Evolutionary conservation across 2,329 filamentous ascomycete species (phyloP), one percentile per base, ranked within the genome.

Genomic region (Alternaria hordeiaustralica): DNA sequence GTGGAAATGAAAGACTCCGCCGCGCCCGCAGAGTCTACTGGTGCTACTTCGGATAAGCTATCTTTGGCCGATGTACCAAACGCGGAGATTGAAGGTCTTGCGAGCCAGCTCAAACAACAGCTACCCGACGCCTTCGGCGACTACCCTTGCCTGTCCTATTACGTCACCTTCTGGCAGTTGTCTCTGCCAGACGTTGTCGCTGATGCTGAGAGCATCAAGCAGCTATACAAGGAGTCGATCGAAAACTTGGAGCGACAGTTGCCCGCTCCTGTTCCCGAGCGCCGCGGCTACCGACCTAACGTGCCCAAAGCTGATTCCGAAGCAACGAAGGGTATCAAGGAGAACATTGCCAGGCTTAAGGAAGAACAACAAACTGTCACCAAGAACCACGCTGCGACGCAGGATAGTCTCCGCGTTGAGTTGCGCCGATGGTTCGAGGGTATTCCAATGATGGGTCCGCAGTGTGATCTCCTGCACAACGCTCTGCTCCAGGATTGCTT

Each of bases 111-210:
- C 18, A 87, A 87, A 63, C 82, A 83, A 6, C 82, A 87, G 0
- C 78, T 93, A 11, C 87, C 91, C 1, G 80, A 87, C 2, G 86
- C 88, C 8, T 87, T 89, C 6, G 93, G 90, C 85, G 83, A 87
- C 11, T 88, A 87, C 54, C 87, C 97, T 55, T 94, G 89, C 46
- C 85, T 93, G 1, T 89, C 92, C 28, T 95, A 97, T 77, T 97
- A 93, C 74, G 88, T 92, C 46, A 92, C 92, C 0, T 99, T 99
- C 81, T 99, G 96, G 96, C 90, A 94, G 55, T 85, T 97, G 12
- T 90, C 93, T 26, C 86, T 96, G 4, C 89, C 92, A 49, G 95
- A 99, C 45, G 68, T 79, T 9, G 94, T 67, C 92, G 92, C 1
- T 28, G 55, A 88, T 88, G 92, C 1, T 15, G 57, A 88, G 88